A percentile compares a stretch with the other conserved stretches of the same genome.
Conservation (phyloP, 2,329 filamentous ascomycete genomes). For the Xylariales sp. region DNA sequence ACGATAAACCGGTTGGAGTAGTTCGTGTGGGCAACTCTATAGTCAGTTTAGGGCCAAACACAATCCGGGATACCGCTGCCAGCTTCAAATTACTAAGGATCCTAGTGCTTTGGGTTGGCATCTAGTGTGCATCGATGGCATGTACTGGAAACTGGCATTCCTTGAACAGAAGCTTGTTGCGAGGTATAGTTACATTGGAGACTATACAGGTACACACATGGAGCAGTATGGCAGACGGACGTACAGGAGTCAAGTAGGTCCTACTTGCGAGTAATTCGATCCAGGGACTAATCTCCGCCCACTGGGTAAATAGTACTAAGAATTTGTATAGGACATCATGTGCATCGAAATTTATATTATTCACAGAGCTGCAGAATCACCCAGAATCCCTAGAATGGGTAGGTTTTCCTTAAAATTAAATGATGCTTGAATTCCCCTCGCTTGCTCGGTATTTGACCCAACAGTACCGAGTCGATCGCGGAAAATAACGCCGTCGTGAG, state of each 20-base stretch:
- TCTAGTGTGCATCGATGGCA: conserved; percentile 31
- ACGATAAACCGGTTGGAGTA: background rate
- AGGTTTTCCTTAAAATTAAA: conserved; percentile 27
- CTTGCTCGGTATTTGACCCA: conserved; percentile 29
- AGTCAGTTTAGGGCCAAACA: conserved; percentile 34
- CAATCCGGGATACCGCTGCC: conserved; percentile 42
- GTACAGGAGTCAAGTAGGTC: background rate
- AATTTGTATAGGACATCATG: conserved; percentile 24
- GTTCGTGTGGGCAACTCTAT: conserved; percentile 40
- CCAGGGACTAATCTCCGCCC: background rate
- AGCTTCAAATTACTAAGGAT: conserved; percentile 41
- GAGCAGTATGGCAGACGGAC: background rate
- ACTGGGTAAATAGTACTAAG: conserved; percentile 6
- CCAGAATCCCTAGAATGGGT: conserved; percentile 1
- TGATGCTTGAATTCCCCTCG: conserved; percentile 17
- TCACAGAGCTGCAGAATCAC: conserved; percentile 21
- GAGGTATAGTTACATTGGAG: background rate
- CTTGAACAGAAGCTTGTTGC: background rate
- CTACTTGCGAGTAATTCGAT: conserved; percentile 2
- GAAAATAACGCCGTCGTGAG: conserved; percentile 28
- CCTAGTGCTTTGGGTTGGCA: conserved; percentile 25
- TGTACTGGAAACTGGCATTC: conserved; percentile 26
- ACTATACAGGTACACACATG: background rate
- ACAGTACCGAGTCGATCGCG: conserved; percentile 23
- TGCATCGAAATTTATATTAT: conserved; percentile 14